Base-by-base conservation (phyloP, 1,284 basidiomycete species). In the Cutaneotrichosporon mucoides region DNA sequence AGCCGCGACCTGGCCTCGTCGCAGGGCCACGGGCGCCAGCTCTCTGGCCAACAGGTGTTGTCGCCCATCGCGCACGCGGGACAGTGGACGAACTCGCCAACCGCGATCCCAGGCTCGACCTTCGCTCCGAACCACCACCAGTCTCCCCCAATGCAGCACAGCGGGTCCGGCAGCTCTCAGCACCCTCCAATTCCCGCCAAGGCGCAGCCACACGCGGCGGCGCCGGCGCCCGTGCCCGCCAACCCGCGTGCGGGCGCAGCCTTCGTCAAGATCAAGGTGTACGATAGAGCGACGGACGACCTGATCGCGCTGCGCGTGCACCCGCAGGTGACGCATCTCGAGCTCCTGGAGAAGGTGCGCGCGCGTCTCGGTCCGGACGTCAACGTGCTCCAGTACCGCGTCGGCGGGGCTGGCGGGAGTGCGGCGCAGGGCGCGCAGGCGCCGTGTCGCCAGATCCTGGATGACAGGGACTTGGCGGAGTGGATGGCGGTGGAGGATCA, bases 251-350 rank as follows among this genome's bases (percentile, higher is more conserved):
- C 49, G 33, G 42, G 36, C 38, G 34, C 53, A 89, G 68, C 89
- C 41, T 95, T 93, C 78, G 84, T 97, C 68, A 97, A 97, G 81
- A 96, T 99, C 80, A 99, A 99, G 81, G 92, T 99, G 56, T 96
- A 95, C 72, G 89, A 96, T 76, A 84, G 88, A 37, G 83, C 88
- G 61, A 88, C 92, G 35, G 91, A 97, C 73, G 95, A 98, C 74
- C 81, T 99, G 53, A 92, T 99, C 62, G 95, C 96, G 3, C 92
- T 99, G 54, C 87, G 96, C n/a, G 94, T 98, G 45, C 93, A 95
- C 68, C 92, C 95, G n/a, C 85, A 84, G 41, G 92, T 98, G 37
- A 86, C 90, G 5, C 88, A 89, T 69, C 80, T 79, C 11, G 90
- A 95, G 71, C 82, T 99, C 62, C 85, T 97, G 81, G 88, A 88